phyloP scores from a whole-genome alignment of 192 early-diverging fungal species.

The Rhizoclosmatium globosum region DNA sequence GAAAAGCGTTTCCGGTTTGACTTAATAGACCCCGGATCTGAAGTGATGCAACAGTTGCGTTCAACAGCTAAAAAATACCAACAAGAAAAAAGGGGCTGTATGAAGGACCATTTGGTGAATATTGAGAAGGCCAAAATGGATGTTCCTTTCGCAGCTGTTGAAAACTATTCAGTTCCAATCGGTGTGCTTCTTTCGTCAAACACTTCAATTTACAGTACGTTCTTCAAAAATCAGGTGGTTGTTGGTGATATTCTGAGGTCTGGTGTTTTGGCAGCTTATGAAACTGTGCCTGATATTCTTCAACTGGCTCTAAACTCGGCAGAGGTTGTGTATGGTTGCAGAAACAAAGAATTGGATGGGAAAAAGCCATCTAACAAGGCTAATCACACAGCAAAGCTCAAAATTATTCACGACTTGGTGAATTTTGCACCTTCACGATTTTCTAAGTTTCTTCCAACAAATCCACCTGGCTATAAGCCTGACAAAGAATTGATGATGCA shows the following conservation, averaged over 20 bases:
- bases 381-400: background rate
- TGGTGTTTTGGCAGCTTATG: background rate
- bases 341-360: background rate
- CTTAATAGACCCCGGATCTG: background rate
- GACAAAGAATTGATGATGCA: background rate
- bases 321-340: background rate
- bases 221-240: background rate
- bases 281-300: background rate
- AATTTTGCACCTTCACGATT: background rate
- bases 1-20: background rate
- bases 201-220: background rate
- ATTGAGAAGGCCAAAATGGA: background rate
- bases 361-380: background rate
- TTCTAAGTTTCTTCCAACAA: background rate
- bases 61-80: background rate
- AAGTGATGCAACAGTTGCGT: background rate
- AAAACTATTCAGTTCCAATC: background rate
- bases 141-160: background rate
- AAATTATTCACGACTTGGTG: background rate
- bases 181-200: background rate
- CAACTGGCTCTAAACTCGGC: background rate
- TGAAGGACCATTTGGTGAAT: background rate
- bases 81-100: background rate
- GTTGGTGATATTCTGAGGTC: background rate
- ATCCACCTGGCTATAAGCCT: background rate